Base-by-base conservation (phyloP, 2,329 filamentous ascomycete species). In the Pseudomassariella vexata region DNA sequence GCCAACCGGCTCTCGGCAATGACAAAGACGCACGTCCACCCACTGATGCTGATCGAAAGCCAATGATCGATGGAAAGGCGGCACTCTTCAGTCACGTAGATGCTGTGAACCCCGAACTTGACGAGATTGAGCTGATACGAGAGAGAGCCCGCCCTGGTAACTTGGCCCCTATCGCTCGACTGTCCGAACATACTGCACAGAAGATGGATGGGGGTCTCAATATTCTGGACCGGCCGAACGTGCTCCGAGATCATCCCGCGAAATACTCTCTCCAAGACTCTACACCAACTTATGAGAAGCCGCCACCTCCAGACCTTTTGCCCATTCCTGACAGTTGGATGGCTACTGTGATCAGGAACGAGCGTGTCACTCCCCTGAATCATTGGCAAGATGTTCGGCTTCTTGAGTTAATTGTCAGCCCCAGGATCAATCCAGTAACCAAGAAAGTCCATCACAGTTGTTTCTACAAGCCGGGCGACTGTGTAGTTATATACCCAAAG, bases 331-430 rank as follows among this genome's bases (percentile, higher is more conserved):
- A 64, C 24, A 65, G 72, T 3, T 63, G 76, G 41, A 57, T 55
- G 0, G 83, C 80, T 7, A 70, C 57, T 0, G 53, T 98, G 1
- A 48, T 65, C 1, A 54, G 60, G n/a, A 95, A 94, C 50, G 56
- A 65, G 12, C 76, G 89, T 11, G 57, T 94, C 5, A 98, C 92
- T 0, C 79, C 89, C 0, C 29, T 56, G 1, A 64, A 66, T 2
- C 92, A 98, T 60, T 95, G 87, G 81, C 92, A 98, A 63, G 92
- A 98, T 61, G 90, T 96, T 26, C 83, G 92, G 0, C 75, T 85
- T 32, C 59, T 95, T n/a, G 70, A 66, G 2, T 66, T 96, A 10
- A 66, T 63, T 7, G 46, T 76, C 53, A 9, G 21, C 30, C 39
- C 38, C 35, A 15, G 20, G 27, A n/a, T n/a, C n/a, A n/a, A n/a